Conservation (phyloP, 2,329 filamentous ascomycete species). For the Colletotrichum plurivorum region DNA sequence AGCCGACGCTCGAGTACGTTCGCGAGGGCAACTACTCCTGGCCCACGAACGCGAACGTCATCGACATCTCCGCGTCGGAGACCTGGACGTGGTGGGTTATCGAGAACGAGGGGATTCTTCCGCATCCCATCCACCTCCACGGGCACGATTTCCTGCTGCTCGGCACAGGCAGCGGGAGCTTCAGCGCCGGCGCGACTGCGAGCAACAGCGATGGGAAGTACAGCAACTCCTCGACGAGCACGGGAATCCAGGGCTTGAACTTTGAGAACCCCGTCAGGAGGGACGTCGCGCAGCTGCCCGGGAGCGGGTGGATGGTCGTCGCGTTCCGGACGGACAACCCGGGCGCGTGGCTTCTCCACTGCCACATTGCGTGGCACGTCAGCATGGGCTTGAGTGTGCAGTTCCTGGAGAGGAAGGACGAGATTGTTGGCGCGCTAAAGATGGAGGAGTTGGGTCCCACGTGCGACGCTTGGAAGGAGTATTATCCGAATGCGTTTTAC, state of each 20-base stretch:
- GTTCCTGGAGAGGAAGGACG: slow-evolving; percentile 58
- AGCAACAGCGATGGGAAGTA: no score
- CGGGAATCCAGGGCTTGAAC: slow-evolving; percentile 46
- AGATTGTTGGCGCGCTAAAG: slow-evolving; percentile 38
- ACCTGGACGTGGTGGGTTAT: slow-evolving; percentile 52
- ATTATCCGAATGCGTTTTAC: slow-evolving; percentile 35
- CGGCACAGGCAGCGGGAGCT: slow-evolving; percentile 42
- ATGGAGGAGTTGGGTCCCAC: slow-evolving; percentile 38
- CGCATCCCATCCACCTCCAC: slow-evolving; percentile 66
- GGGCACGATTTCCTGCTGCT: slow-evolving; percentile 56
- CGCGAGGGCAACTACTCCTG: slow-evolving; percentile 41
- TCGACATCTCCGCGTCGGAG: slow-evolving; percentile 40
- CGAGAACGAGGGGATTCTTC: slow-evolving; percentile 45
- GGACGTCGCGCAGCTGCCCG: slow-evolving; percentile 61
- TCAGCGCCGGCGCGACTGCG: slow-evolving; percentile 22
- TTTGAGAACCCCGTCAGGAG: slow-evolving; percentile 60
- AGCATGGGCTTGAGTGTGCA: slow-evolving; percentile 64
- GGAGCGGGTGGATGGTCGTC: slow-evolving; percentile 60
- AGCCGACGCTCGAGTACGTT: slow-evolving; percentile 52
- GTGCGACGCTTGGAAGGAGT: slow-evolving; percentile 41
- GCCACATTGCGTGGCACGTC: slow-evolving; percentile 66
- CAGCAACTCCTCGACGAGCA: slow-evolving; percentile 12
- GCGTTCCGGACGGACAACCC: slow-evolving; percentile 66
- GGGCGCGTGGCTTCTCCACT: slow-evolving; percentile 62
- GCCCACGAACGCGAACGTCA: slow-evolving; percentile 42